Evolutionary conservation across 108 stramenopile species (phyloP).

Genomic region (Cyclotella cryptica): DNA sequence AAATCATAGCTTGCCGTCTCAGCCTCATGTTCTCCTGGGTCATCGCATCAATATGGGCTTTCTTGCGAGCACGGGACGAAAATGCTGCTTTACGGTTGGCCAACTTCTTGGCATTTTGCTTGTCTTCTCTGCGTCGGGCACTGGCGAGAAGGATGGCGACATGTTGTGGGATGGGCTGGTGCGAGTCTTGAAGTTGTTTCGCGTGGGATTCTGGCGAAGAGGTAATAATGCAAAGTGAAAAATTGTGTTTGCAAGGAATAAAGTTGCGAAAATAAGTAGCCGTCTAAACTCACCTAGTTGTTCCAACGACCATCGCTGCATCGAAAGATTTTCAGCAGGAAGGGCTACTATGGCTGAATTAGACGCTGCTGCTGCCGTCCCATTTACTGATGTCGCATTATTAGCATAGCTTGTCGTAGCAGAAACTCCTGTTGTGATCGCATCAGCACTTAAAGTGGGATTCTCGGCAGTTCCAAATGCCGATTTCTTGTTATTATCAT

Average conservation of each 20-base stretch:
- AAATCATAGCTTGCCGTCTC: conserved; percentile 77
- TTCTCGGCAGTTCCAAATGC: too few relatives aligned
- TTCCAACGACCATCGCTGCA: too few relatives aligned
- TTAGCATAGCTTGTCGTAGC: too few relatives aligned
- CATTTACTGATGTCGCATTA: too few relatives aligned
- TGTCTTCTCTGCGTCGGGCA: conserved; percentile 76
- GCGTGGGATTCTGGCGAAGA: conserved; percentile 66
- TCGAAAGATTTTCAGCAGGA: too few relatives aligned
- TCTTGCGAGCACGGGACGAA: conserved; percentile 90
- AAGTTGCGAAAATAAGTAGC: background rate
- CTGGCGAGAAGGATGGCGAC: conserved; percentile 69
- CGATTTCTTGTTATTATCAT: too few relatives aligned
- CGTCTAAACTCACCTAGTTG: background rate
- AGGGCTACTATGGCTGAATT: too few relatives aligned
- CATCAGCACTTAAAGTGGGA: too few relatives aligned
- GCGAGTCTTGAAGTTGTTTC: too few relatives aligned
- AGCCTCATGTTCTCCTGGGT: conserved; percentile 76
- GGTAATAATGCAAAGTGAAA: background rate
- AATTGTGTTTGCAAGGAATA: background rate
- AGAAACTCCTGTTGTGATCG: too few relatives aligned
- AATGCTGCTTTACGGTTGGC: conserved; percentile 91
- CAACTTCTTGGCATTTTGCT: conserved; percentile 79
- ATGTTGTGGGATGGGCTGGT: conserved; percentile 72
- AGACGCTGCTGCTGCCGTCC: too few relatives aligned
- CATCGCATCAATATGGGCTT: conserved; percentile 92